phyloP scores from a whole-genome alignment of 257 asterid species.

The Solanum piurae region DNA sequence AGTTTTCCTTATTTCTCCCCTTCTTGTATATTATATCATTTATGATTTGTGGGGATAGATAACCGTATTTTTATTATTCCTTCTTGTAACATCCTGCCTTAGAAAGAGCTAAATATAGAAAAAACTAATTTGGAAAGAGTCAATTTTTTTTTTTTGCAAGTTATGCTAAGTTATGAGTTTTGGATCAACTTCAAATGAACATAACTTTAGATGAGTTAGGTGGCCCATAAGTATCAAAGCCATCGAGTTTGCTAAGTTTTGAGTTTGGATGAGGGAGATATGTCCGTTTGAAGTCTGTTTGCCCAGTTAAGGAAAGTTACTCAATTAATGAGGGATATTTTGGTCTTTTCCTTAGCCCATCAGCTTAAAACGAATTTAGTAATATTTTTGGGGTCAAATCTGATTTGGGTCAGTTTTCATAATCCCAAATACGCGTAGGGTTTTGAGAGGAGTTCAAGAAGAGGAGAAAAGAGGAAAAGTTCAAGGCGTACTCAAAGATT shows the following conservation, averaged over 20 bases:
- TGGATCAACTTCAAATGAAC: too few relatives aligned
- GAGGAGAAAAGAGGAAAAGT: not conserved
- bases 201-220: too few relatives aligned
- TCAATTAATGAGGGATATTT: not conserved
- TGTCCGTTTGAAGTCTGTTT: not conserved
- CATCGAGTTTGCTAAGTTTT: too few relatives aligned
- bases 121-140: too few relatives aligned
- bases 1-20: not conserved
- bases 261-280: not conserved
- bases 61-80: not conserved
- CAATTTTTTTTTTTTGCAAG: too few relatives aligned
- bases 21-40: not conserved
- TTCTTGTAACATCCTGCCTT: too few relatives aligned
- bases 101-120: too few relatives aligned
- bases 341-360: not conserved
- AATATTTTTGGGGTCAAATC: not conserved
- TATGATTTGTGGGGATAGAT: not conserved
- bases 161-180: too few relatives aligned
- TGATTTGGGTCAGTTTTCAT: not conserved
- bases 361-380: not conserved
- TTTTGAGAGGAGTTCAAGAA: not conserved
- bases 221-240: too few relatives aligned
- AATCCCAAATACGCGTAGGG: not conserved
- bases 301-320: not conserved
- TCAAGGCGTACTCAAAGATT: not conserved